Evolutionary conservation across 495 filamentous ascomycete genomes (phyloP).

Genomic region (Amniculicola lignicola): DNA sequence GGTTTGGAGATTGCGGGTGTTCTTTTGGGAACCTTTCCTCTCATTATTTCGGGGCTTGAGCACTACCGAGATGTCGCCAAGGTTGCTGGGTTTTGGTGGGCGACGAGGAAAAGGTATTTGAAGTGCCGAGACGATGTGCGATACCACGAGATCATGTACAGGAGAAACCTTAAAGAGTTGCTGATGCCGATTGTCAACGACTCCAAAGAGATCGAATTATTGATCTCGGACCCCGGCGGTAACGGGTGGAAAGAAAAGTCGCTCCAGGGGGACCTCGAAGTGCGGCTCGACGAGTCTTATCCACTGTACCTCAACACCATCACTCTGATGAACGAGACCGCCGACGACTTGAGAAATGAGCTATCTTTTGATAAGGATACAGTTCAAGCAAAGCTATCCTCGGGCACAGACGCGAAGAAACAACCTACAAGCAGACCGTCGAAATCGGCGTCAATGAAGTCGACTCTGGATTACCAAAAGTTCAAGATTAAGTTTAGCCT

Average conservation of each 20-base stretch:
- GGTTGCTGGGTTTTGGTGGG: conserved; percentile 31
- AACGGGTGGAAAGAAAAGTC: conserved; percentile 1
- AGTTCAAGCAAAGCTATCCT: conserved; percentile 17
- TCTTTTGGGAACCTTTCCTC: conserved; percentile 38
- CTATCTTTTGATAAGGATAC: conserved; percentile 7
- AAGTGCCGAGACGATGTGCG: conserved; percentile 28
- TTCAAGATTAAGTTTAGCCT: conserved; percentile 16
- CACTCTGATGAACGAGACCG: conserved; percentile 22
- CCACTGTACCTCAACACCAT: conserved; percentile 13
- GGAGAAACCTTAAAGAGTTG: conserved; percentile 14
- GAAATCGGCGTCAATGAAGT: neutral
- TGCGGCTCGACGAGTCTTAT: conserved; percentile 23
- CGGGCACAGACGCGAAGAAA: neutral
- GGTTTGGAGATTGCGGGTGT: conserved; percentile 42
- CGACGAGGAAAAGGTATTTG: conserved; percentile 31
- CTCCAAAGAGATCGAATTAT: neutral
- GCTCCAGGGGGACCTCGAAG: conserved; percentile 1
- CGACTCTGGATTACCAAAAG: conserved; percentile 8
- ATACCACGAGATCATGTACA: conserved; percentile 9
- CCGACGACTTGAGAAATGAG: conserved; percentile 13
- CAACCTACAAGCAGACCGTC: neutral
- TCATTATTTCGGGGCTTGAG: conserved; percentile 38
- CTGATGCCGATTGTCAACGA: conserved; percentile 13
- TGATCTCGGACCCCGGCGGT: conserved; percentile 12
- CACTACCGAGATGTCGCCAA: conserved; percentile 36